Evolutionary conservation across 352 stramenopile species (phyloP).

Genomic region (Pythium plurisporium): DNA sequence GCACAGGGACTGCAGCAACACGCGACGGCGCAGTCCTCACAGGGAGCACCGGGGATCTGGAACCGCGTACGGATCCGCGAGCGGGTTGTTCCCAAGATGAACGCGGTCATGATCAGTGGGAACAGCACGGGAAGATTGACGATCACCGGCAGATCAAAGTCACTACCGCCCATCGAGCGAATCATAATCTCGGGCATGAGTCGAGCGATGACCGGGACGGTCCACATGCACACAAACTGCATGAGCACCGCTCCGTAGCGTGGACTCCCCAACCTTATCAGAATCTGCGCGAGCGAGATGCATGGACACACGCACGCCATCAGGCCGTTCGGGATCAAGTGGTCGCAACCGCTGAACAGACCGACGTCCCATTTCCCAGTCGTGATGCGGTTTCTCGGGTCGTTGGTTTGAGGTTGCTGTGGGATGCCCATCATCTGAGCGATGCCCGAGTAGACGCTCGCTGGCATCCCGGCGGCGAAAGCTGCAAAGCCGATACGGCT

Average conservation of each 20-base stretch:
- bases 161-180: neutral
- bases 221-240: constrained; percentile 2
- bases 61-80: neutral
- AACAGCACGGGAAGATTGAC: neutral
- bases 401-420: neutral
- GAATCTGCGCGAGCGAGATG: constrained; percentile 25
- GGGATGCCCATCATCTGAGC: constrained; percentile 5
- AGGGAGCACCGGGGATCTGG: neutral
- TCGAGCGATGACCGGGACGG: neutral
- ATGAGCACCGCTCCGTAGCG: constrained; percentile 4
- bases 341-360: constrained; percentile 24
- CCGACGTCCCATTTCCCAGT: constrained; percentile 17
- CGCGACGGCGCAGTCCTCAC: neutral
- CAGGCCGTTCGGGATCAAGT: constrained; percentile 28
- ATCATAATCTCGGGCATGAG: neutral
- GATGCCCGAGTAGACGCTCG: neutral
- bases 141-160: neutral
- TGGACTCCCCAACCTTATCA: constrained; percentile 17
- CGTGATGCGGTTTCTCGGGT: constrained; percentile 7
- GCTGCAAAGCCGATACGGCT: neutral
- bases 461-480: neutral
- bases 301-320: constrained; percentile 33
- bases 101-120: neutral
- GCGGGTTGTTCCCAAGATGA: neutral
- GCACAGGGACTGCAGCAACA: constrained; percentile 5